Evolutionary conservation across 169 alveolate species (phyloP).

Genomic region (Plasmodium malariae): DNA sequence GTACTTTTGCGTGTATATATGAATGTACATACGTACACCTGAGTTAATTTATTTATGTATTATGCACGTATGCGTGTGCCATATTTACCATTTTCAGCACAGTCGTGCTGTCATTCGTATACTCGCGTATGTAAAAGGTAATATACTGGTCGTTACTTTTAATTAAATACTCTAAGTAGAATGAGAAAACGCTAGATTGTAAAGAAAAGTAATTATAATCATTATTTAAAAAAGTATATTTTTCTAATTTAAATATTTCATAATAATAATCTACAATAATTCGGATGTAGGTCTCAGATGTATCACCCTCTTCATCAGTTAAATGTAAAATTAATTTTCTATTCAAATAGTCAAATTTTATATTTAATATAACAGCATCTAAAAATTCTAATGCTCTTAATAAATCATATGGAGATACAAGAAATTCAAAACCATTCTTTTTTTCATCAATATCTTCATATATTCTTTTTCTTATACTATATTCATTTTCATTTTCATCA

Average conservation of each 20-base stretch:
- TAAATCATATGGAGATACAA: slow-evolving; percentile 55
- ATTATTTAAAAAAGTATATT: slow-evolving; percentile 37
- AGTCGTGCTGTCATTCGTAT: slow-evolving; percentile 30
- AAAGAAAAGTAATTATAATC: slow-evolving; percentile 38
- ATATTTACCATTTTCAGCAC: slow-evolving; percentile 59
- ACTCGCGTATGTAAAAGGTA: slow-evolving; percentile 42
- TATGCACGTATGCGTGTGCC: neutral
- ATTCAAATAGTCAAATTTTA: slow-evolving; percentile 48
- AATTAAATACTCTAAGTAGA: slow-evolving; percentile 55
- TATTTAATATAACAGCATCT: slow-evolving; percentile 71
- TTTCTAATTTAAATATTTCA: slow-evolving; percentile 55
- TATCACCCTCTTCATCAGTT: slow-evolving; percentile 76
- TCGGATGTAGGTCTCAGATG: slow-evolving; percentile 64
- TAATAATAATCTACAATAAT: slow-evolving; percentile 44
- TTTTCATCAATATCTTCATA: slow-evolving; percentile 36
- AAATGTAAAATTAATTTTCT: slow-evolving; percentile 41
- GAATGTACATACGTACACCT: too few relatives aligned
- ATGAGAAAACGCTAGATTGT: slow-evolving; percentile 38
- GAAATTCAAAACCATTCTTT: slow-evolving; percentile 37
- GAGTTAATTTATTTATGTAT: neutral
- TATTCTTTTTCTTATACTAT: slow-evolving; percentile 41
- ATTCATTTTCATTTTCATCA: slow-evolving; percentile 40
- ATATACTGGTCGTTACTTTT: slow-evolving; percentile 27
- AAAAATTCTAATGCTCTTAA: slow-evolving; percentile 59
- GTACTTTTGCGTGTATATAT: too few relatives aligned